Conservation (phyloP, 148 eudicot genomes). For the Dianthus caryophyllus region DNA sequence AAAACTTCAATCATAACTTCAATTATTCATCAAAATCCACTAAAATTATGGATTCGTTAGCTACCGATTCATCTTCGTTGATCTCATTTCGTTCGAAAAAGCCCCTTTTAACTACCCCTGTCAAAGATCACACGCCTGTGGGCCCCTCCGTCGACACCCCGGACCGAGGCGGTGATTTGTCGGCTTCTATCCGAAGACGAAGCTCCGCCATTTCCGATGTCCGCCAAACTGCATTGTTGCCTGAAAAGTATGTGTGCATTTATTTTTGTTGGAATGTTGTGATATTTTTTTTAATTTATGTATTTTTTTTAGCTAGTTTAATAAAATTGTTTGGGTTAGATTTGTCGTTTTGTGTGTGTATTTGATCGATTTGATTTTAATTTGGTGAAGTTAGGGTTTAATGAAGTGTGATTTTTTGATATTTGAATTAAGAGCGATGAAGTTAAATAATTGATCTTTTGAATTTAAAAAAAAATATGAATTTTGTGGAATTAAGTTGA, state of each 20-base stretch:
- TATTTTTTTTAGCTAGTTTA: not conserved
- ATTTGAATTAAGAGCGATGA: no score
- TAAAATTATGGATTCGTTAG: not conserved
- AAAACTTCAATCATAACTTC: not conserved
- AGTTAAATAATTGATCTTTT: no score
- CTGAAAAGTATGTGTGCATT: slow-evolving; percentile 46
- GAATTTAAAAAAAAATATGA: no score
- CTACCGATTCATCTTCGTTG: not conserved
- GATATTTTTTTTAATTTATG: not conserved
- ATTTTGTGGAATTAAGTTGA: no score
- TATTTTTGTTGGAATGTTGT: not conserved
- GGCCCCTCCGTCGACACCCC: slow-evolving; percentile 4
- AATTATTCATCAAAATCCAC: not conserved
- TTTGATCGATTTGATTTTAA: not conserved
- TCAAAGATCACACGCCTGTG: not conserved
- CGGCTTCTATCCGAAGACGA: slow-evolving; percentile 29
- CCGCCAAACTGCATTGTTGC: slow-evolving; percentile 25
- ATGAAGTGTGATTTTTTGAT: no score
- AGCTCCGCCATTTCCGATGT: slow-evolving; percentile 40
- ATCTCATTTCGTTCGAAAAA: slow-evolving; percentile 4
- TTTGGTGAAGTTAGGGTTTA: no score
- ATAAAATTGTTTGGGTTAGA: not conserved
- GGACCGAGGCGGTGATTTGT: slow-evolving; percentile 7
- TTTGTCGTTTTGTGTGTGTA: not conserved
- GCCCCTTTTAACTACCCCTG: slow-evolving; percentile 3